These are phyloP conservation scores for Kuraishia ogatae DNA, from an alignment of 805 yeast species.

Conservation along the genomic window DNA sequence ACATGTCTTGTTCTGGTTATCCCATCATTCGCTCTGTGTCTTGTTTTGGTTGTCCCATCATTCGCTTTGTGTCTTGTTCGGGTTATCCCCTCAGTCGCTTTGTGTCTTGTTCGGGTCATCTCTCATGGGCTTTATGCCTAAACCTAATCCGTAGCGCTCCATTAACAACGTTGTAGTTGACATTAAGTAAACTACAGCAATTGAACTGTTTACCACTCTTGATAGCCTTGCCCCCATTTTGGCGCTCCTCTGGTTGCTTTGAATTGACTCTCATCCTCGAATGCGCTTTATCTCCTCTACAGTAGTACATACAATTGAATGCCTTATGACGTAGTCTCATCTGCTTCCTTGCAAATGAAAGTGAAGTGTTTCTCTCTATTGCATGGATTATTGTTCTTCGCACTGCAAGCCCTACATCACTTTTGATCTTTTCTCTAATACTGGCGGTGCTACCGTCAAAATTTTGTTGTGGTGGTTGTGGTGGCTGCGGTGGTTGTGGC, in stretches of 20 bases:
- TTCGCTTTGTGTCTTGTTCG: too few relatives aligned
- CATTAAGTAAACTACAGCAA: neutral
- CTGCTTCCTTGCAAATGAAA: neutral
- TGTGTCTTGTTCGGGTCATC: neutral
- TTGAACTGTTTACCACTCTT: neutral
- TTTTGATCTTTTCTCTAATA: neutral
- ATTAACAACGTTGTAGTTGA: neutral
- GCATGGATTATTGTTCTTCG: neutral
- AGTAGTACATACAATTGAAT: neutral
- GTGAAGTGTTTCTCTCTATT: neutral
- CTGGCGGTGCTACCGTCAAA: neutral
- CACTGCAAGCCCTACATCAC: neutral
- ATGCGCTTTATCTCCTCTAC: neutral
- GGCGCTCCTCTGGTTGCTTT: neutral
- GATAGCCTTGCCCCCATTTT: neutral
- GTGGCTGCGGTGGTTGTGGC: neutral
- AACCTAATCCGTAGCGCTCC: neutral
- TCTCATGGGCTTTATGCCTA: neutral
- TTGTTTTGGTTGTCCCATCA: too few relatives aligned
- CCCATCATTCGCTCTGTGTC: too few relatives aligned
- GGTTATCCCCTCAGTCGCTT: too few relatives aligned
- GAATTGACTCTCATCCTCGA: neutral
- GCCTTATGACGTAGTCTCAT: neutral
- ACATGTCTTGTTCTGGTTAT: too few relatives aligned
- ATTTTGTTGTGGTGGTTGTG: neutral